These are phyloP conservation scores for Pleurotus salmoneostramineus DNA, from an alignment of 768 basidiomycete species.

Conservation along the genomic window DNA sequence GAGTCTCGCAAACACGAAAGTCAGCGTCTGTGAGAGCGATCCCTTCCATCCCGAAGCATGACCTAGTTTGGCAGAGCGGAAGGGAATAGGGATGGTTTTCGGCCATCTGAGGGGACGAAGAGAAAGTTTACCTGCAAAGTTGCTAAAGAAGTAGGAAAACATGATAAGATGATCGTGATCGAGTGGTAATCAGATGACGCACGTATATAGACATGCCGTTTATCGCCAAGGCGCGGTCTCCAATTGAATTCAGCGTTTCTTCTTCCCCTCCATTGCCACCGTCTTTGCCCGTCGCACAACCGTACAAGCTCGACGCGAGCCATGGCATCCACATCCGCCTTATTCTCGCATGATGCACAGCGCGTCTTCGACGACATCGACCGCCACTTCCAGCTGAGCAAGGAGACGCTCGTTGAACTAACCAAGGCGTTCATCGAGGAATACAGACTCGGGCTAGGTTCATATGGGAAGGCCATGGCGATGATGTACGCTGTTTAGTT, in stretches of 20 bases:
- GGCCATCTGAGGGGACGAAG: not conserved
- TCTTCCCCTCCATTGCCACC: conserved; percentile 14
- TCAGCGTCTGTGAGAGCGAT: no score
- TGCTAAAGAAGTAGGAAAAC: not conserved
- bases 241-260: not conserved
- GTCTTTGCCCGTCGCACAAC: conserved; percentile 1
- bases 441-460: conserved; percentile 65
- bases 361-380: conserved; percentile 62
- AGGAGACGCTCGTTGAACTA: conserved; percentile 61
- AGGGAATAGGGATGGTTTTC: not conserved
- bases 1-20: no score
- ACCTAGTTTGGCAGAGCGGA: no score
- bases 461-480: conserved; percentile 80
- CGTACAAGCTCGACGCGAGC: conserved; percentile 1
- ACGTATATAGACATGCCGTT: not conserved
- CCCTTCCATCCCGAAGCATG: no score
- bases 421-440: conserved; percentile 80
- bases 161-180: conserved; percentile 6
- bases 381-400: conserved; percentile 64
- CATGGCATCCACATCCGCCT: conserved; percentile 42
- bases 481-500: conserved; percentile 69
- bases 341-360: conserved; percentile 38
- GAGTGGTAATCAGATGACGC: conserved; percentile 6
- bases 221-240: not conserved
- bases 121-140: not conserved